These are phyloP conservation scores for Rhodotorula kratochvilovae DNA, from an alignment of 768 basidiomycete genomes.

Conservation along the genomic window DNA sequence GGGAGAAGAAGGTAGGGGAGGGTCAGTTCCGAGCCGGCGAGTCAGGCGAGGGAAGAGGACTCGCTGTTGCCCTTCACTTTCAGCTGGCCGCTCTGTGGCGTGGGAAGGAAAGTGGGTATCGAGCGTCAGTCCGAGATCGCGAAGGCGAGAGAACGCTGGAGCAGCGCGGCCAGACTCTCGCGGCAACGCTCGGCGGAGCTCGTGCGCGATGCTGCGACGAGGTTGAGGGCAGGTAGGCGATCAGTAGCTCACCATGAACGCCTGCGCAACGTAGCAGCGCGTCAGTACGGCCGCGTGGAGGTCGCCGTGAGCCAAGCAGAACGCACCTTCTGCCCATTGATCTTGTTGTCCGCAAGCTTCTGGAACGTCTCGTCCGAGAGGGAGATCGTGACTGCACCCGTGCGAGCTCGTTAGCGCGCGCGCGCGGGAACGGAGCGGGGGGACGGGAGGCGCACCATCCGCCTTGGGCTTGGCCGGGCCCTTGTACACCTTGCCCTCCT, in stretches of 20 bases:
- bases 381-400: constrained; percentile 29
- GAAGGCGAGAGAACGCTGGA: too few relatives aligned
- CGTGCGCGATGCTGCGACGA: too few relatives aligned
- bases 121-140: too few relatives aligned
- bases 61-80: constrained; percentile 66
- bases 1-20: too few relatives aligned
- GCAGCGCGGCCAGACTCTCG: too few relatives aligned
- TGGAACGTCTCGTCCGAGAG: constrained; percentile 36
- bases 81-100: constrained; percentile 14
- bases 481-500: constrained; percentile 68
- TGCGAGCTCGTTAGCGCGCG: not conserved
- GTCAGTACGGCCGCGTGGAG: not conserved
- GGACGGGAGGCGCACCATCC: constrained; percentile 54
- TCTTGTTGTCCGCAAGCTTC: constrained; percentile 69
- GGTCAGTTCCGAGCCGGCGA: not conserved
- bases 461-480: constrained; percentile 67
- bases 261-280: not conserved
- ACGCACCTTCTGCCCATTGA: constrained; percentile 73
- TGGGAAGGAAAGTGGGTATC: not conserved
- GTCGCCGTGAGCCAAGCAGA: too few relatives aligned
- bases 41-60: not conserved
- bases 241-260: constrained; percentile 12
- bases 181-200: too few relatives aligned
- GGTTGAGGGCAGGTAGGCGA: too few relatives aligned
- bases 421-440: too few relatives aligned